A percentile compares a stretch with the other conserved stretches of the same genome.
These are phyloP conservation scores for Phytophthora gonapodyides DNA, from an alignment of 352 stramenopile species.

Conservation along the genomic window DNA sequence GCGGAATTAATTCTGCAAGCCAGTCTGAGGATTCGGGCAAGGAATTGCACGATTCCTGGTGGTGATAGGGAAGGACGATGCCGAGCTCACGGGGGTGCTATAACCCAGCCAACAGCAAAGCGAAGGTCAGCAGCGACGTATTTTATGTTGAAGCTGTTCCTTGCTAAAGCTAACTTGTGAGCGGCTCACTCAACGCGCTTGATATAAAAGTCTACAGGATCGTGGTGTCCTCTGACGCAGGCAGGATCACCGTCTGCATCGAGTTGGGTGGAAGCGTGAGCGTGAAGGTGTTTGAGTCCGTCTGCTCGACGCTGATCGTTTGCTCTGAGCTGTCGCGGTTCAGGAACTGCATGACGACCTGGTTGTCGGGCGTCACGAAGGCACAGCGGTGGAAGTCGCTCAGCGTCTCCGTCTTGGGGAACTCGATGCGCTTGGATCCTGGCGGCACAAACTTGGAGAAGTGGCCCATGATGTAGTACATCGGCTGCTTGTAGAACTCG, in stretches of 20 bases:
- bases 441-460: slow-evolving; percentile 66
- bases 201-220: slow-evolving; percentile 19
- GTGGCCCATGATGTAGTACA: slow-evolving; percentile 80
- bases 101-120: too few species aligned
- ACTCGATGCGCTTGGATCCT: slow-evolving; percentile 46
- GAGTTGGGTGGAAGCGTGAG: slow-evolving; percentile 14
- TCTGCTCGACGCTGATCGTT: slow-evolving; percentile 35
- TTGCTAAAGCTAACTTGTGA: slow-evolving; percentile 1
- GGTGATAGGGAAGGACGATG: slow-evolving; percentile 9
- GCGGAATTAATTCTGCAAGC: slow-evolving; percentile 20
- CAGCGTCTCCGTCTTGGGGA: slow-evolving; percentile 35
- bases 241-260: slow-evolving; percentile 25
- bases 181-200: not conserved
- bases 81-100: not conserved
- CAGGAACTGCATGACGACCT: slow-evolving; percentile 43
- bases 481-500: slow-evolving; percentile 82
- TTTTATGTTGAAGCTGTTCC: not conserved
- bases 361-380: slow-evolving; percentile 48
- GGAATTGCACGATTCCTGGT: slow-evolving; percentile 18
- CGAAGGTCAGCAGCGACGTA: too few species aligned
- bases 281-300: slow-evolving; percentile 23
- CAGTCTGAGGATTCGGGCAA: slow-evolving; percentile 13
- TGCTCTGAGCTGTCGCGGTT: slow-evolving; percentile 38
- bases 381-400: slow-evolving; percentile 40
- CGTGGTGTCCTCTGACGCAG: slow-evolving; percentile 24